Base-by-base conservation (phyloP, 1,139 yeast genomes). In the Sugiyamaella grinbergsii region DNA sequence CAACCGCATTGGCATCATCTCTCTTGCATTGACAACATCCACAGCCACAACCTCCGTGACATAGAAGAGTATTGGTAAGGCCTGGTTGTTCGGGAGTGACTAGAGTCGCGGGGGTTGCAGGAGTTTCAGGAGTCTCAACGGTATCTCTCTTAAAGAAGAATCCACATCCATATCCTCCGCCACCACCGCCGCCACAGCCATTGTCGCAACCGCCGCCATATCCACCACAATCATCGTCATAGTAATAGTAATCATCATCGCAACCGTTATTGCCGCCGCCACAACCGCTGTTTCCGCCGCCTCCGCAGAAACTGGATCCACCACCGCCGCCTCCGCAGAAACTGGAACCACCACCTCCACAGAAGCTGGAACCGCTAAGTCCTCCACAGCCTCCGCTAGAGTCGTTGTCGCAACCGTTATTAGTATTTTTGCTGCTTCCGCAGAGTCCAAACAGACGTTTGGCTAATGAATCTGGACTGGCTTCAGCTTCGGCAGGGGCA, bases 401-500 rank as follows among this genome's bases (percentile, higher is more conserved):
- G 41, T 24, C 24, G 28, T 15, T n/a, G 10, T 23, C 40, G 28
- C 51, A 16, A 6, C 46, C 51, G 18, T 16, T 16, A 26, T 20
- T 23, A 28, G 34, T 38, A 34, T 39, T 16, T 8, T 23, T 32
- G 22, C 38, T 11, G n/a, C 52, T 49, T n/a, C 52, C 52, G 15
- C 52, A 43, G 5, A 44, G 20, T 11, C 52, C 51, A 48, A 48
- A 48, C 26, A 48, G 13, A 31, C 51, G 47, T 41, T 42, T 48
- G 34, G 33, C 43, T 15, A 48, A 23, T 11, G 46, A 28, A 18
- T 28, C 42, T 19, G 41, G 29, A 42, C 33, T 16, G 11, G 32
- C 45, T 26, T 29, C 44, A 4, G 7, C 38, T 23, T 32, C 49
- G 18, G 36, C 20, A 15, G 49, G 23, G 20, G 41, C 37, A 23